Conservation (phyloP, 768 basidiomycete species). For the Collybia nuda region DNA sequence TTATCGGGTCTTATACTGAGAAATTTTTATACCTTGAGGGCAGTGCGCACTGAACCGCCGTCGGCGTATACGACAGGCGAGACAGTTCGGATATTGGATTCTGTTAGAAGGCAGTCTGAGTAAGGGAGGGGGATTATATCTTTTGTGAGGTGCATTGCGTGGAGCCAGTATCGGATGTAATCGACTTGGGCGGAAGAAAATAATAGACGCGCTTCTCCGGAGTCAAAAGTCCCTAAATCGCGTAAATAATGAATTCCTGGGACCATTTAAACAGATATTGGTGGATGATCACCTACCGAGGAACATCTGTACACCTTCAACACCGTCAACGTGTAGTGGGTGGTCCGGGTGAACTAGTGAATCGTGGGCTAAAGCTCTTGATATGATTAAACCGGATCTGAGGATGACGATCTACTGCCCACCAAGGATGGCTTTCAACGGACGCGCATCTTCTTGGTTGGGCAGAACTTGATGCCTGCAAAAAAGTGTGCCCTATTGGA, state of each 20-base stretch:
- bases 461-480: conserved; percentile 61
- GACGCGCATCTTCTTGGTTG: conserved; percentile 55
- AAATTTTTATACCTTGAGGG: conserved; percentile 50
- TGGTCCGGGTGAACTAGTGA: conserved; percentile 69
- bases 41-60: conserved; percentile 52
- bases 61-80: conserved; percentile 58
- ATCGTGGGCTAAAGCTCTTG: conserved; percentile 49
- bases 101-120: conserved; percentile 71
- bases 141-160: conserved; percentile 68
- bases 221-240: conserved; percentile 57
- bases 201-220: conserved; percentile 75
- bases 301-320: conserved; percentile 69
- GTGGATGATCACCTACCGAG: conserved; percentile 42
- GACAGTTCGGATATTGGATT: conserved; percentile 54
- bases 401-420: conserved; percentile 3
- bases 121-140: conserved; percentile 71
- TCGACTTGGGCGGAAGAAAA: conserved; percentile 86
- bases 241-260: background rate
- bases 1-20: background rate
- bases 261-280: conserved; percentile 7
- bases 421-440: conserved; percentile 70
- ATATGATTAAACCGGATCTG: background rate
- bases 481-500: background rate
- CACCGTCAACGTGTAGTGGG: conserved; percentile 64
- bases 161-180: conserved; percentile 82